Percentiles rank a stretch among this genome's conserved stretches.
Conservation (phyloP, 805 yeast species). For the Metschnikowia proteae region DNA sequence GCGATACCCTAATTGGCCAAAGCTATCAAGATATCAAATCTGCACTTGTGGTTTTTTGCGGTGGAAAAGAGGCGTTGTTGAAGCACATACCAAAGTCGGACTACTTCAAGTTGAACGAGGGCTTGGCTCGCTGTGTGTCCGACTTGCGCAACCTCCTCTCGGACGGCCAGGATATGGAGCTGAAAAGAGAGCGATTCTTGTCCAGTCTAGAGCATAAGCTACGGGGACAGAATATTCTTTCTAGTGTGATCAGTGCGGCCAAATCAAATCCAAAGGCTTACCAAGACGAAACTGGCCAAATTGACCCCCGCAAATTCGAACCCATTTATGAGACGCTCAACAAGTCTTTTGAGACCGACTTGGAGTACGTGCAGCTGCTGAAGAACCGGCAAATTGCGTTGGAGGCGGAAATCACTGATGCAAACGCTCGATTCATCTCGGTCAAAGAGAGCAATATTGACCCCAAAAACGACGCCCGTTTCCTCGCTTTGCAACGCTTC, state of each 20-base stretch:
- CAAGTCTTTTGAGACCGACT: conserved; percentile 46
- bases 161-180: conserved; percentile 28
- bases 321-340: conserved; percentile 40
- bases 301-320: conserved; percentile 33
- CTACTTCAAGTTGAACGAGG: conserved; percentile 32
- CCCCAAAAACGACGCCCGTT: conserved; percentile 36
- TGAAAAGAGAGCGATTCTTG: conserved; percentile 38
- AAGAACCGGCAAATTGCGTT: conserved; percentile 25
- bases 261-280: conserved; percentile 22
- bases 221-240: conserved; percentile 46
- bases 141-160: conserved; percentile 35
- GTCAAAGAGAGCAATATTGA: conserved; percentile 8
- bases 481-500: conserved; percentile 47
- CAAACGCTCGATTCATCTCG: conserved; percentile 13
- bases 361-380: conserved; percentile 42
- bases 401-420: conserved; percentile 17
- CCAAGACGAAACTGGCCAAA: conserved; percentile 16
- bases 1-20: conserved; percentile 53
- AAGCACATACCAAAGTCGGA: conserved; percentile 40
- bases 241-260: conserved; percentile 49
- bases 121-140: conserved; percentile 25
- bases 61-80: conserved; percentile 33
- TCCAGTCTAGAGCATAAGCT: conserved; percentile 43
- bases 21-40: conserved; percentile 49
- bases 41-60: conserved; percentile 41